Percentiles rank a stretch among this genome's conserved stretches.
These are phyloP conservation scores for Centella asiatica DNA, from an alignment of 129 eudicot genomes.

Conservation along the genomic window DNA sequence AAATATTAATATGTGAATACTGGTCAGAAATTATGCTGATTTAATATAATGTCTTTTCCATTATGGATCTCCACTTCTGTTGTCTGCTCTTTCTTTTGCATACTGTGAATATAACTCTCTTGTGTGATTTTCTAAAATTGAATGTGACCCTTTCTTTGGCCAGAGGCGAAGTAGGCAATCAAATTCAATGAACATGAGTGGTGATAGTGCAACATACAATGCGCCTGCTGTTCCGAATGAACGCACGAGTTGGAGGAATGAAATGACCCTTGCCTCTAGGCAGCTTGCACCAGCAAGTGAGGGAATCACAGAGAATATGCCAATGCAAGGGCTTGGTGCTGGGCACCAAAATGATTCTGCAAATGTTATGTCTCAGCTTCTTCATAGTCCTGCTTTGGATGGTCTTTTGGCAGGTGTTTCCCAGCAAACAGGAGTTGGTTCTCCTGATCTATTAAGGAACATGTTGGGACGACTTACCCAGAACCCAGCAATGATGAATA, in stretches of 20 bases:
- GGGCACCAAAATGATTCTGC: conserved; percentile 46
- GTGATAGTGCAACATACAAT: conserved; percentile 21
- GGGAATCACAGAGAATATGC: not conserved
- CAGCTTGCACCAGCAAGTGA: not conserved
- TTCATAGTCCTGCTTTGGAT: conserved; percentile 64
- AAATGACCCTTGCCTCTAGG: not conserved
- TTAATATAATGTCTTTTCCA: not conserved
- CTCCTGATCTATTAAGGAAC: conserved; percentile 72
- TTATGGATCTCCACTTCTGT: not conserved
- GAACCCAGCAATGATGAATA: conserved; percentile 80
- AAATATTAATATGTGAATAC: not conserved
- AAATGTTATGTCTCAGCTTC: conserved; percentile 55
- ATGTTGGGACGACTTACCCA: conserved; percentile 90
- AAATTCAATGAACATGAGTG: conserved; percentile 25
- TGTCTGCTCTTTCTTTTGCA: not conserved
- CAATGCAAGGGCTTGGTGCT: conserved; percentile 16
- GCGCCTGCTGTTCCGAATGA: conserved; percentile 25
- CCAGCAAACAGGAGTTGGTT: conserved; percentile 80
- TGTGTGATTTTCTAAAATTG: conserved; percentile 1
- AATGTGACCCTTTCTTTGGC: conserved; percentile 14
- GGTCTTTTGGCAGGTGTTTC: conserved; percentile 85
- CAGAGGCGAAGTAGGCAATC: conserved; percentile 55
- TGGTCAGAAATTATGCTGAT: not conserved
- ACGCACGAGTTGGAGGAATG: conserved; percentile 7
- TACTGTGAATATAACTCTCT: not conserved